Evolutionary conservation across 805 yeast genomes (phyloP), one percentile per base, ranked within the genome.

Genomic region (Jamesozyma gamospora): DNA sequence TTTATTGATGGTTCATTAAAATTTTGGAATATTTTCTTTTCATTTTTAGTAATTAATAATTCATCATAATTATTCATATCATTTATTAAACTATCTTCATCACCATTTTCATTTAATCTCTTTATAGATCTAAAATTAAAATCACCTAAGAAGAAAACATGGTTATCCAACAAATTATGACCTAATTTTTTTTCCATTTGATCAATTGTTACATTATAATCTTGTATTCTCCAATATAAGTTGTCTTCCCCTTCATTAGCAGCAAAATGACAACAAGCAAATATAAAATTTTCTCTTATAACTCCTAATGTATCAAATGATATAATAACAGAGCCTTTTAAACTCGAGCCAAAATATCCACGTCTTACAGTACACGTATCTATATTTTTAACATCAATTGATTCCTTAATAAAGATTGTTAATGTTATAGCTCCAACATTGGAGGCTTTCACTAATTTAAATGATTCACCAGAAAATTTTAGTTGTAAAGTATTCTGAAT

Each of bases 111-210:
- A 21, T 21, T 39, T 28, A 39, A 48, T 37, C 49, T 49, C 2
- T 53, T 58, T 7, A 81, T 28, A 15, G 12, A 71, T 33, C 97
- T 67, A 58, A 82, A 88, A 55, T 88, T 88, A 50, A 88, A 64
- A 59, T 88, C 97, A 0, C 97, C 97, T 69, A 84, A 62, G 38
- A 87, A 57, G 51, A 87, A 80, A 4, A 79, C 60, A 53, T 82
- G 94, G 4, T 75, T 78, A 47, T 78, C 80, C 11, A 69, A 71
- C 52, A 82, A 78, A 26, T 45, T 42, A 17, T 4, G 4, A 7
- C 30, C 19, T 9, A 12, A 32, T n/a, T 14, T 15, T n/a, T 29
- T 14, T 29, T n/a, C n/a, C 32, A 29, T 29, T 29, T 21, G 14
- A 4, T 74, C 69, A 50, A 77, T 66, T 3, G 84, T 59, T 3